A percentile compares a stretch with the other conserved stretches of the same genome.
phyloP scores from a whole-genome alignment of 805 yeast genomes.

The Hanseniaspora thailandica region DNA sequence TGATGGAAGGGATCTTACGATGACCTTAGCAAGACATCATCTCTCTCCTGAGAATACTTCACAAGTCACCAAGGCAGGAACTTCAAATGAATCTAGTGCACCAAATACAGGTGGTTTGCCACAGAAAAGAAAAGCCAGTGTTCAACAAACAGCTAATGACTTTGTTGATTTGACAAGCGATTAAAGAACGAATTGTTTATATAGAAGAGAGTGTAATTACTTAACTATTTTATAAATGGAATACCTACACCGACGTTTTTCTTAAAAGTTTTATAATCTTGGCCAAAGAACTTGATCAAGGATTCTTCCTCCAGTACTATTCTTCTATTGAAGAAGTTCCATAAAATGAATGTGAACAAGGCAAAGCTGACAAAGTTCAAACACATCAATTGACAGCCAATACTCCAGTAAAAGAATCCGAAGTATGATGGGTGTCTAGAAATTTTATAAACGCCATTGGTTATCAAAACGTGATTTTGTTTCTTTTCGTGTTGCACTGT shows the following conservation, averaged over 20 bases:
- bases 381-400: slow-evolving; percentile 67
- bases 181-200: neutral
- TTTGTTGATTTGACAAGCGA: slow-evolving; percentile 11
- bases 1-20: slow-evolving; percentile 14
- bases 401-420: slow-evolving; percentile 89
- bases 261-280: slow-evolving; percentile 47
- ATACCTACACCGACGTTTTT: slow-evolving; percentile 43
- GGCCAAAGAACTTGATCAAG: slow-evolving; percentile 58
- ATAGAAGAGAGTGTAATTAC: neutral
- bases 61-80: neutral
- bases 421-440: slow-evolving; percentile 83
- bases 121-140: neutral
- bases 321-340: slow-evolving; percentile 57
- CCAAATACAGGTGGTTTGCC: neutral
- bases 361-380: slow-evolving; percentile 50
- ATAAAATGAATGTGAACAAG: slow-evolving; percentile 46
- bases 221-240: slow-evolving; percentile 40
- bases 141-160: neutral
- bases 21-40: slow-evolving; percentile 3
- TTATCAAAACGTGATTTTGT: slow-evolving; percentile 54
- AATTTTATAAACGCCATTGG: slow-evolving; percentile 54
- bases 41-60: neutral
- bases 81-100: neutral
- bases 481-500: slow-evolving; percentile 45
- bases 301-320: slow-evolving; percentile 60